Conservation (phyloP, 192 early-diverging fungal species). For the Podila epicladia region DNA sequence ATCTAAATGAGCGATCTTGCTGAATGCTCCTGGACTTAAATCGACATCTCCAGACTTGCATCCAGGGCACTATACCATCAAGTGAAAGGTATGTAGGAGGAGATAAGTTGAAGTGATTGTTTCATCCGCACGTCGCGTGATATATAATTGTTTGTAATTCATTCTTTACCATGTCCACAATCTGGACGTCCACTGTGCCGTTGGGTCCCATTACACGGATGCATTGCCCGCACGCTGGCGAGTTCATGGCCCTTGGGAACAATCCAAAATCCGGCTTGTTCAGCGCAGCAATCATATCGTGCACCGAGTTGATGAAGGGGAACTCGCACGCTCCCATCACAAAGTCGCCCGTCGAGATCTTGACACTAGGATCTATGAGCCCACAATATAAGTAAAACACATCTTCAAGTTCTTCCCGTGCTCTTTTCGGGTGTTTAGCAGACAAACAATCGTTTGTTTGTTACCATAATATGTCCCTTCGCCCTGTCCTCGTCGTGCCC, state of each 20-base stretch:
- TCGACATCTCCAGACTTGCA: slow-evolving; percentile 53
- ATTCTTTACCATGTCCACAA: slow-evolving; percentile 62
- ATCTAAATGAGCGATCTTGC: slow-evolving; percentile 40
- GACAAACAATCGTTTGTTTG: not conserved
- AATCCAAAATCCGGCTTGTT: slow-evolving; percentile 62
- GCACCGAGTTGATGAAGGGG: slow-evolving; percentile 18
- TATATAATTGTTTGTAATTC: no score
- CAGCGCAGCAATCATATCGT: slow-evolving; percentile 36
- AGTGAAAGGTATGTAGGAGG: not conserved
- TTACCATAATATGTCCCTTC: slow-evolving; percentile 63
- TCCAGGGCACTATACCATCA: slow-evolving; percentile 36
- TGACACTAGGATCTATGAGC: slow-evolving; percentile 14
- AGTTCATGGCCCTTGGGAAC: slow-evolving; percentile 48
- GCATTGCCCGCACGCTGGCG: slow-evolving; percentile 63
- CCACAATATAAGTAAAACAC: slow-evolving; percentile 34
- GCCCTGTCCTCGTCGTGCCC: slow-evolving; percentile 43
- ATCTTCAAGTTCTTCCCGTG: slow-evolving; percentile 8
- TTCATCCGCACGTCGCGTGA: not conserved
- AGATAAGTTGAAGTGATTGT: not conserved
- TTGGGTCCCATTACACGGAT: slow-evolving; percentile 58
- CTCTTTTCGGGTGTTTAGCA: no score
- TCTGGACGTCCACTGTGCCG: slow-evolving; percentile 58
- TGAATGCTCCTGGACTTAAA: slow-evolving; percentile 44
- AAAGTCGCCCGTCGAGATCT: slow-evolving; percentile 7
- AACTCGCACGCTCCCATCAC: slow-evolving; percentile 40